Conservation (phyloP, 1,284 basidiomycete species). For the Pseudozyma hubeiensis region DNA sequence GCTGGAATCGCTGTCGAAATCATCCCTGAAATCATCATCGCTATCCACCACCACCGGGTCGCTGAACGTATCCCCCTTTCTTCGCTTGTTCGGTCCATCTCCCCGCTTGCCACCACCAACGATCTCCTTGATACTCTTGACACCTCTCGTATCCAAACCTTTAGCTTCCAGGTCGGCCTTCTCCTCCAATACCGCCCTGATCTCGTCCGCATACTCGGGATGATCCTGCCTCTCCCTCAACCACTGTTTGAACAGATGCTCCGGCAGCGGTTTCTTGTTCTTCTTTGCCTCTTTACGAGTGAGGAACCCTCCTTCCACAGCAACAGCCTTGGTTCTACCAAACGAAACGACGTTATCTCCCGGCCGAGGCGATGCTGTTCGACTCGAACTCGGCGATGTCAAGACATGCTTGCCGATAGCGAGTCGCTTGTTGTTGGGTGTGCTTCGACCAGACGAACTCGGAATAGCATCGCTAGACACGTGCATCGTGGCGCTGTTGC, state of each 20-base stretch:
- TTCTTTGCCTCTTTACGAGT: conserved; percentile 33
- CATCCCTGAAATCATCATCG: conserved; percentile 11
- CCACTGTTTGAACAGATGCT: conserved; percentile 31
- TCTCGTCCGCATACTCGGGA: conserved; percentile 23
- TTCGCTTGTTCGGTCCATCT: conserved; percentile 13
- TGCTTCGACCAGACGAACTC: conserved; percentile 12
- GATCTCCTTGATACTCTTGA: conserved; percentile 15
- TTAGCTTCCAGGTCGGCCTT: conserved; percentile 18
- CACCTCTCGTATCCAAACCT: conserved; percentile 5
- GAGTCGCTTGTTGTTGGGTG: conserved; percentile 1
- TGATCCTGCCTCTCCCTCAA: conserved; percentile 16
- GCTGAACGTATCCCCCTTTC: conserved; percentile 2
- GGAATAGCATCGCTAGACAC: conserved; percentile 20
- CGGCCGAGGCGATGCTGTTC: conserved; percentile 12
- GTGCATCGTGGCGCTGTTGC: conserved; percentile 43
- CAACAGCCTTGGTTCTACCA: conserved; percentile 23
- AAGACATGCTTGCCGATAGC: conserved; percentile 25
- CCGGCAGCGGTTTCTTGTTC: conserved; percentile 31
- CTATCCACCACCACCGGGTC: conserved; percentile 21
- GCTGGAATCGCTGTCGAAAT: conserved; percentile 12
- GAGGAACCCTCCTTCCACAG: conserved; percentile 22
- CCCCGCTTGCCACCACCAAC: conserved; percentile 1
- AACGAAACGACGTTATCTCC: conserved; percentile 9
- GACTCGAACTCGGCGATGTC: conserved; percentile 9
- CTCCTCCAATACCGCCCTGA: conserved; percentile 19